phyloP scores from a whole-genome alignment of 345 rosid genomes.

The Citrus glauca region DNA sequence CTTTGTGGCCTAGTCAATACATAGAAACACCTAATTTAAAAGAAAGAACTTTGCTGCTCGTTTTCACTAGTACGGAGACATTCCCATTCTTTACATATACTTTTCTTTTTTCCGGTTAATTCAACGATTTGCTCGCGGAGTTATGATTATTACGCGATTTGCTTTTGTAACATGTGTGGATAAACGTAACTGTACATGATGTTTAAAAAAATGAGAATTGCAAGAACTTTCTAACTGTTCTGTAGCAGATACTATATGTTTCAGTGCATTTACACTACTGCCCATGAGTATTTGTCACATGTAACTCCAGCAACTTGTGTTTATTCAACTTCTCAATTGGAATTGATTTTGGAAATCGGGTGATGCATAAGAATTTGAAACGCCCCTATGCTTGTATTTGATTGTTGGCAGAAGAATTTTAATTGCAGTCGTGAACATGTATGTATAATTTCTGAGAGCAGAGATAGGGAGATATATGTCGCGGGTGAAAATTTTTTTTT shows the following conservation, averaged over 20 bases:
- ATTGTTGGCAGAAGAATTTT: neutral
- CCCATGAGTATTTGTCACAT: neutral
- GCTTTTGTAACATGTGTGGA: neutral
- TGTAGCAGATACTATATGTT: neutral
- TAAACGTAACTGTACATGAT: constrained; percentile 4
- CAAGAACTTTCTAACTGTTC: neutral
- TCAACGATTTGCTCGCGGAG: neutral
- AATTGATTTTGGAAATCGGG: too few species aligned
- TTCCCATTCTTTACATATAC: neutral
- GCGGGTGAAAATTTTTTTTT: too few species aligned
- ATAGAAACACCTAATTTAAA: constrained; percentile 3
- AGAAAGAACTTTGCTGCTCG: neutral
- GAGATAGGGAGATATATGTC: accelerated
- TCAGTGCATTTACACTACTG: neutral
- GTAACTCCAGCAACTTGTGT: neutral
- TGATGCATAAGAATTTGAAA: too few species aligned
- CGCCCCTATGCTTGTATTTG: too few species aligned
- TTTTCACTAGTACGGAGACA: neutral
- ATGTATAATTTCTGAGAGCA: too few species aligned
- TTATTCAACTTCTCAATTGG: neutral
- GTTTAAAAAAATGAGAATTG: constrained; percentile 7
- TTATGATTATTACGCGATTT: neutral
- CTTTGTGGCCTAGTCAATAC: constrained; percentile 37
- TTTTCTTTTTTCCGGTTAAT: neutral
- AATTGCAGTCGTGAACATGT: neutral